phyloP scores from a whole-genome alignment of 2,329 filamentous ascomycete species.

The Alternaria arbusti region DNA sequence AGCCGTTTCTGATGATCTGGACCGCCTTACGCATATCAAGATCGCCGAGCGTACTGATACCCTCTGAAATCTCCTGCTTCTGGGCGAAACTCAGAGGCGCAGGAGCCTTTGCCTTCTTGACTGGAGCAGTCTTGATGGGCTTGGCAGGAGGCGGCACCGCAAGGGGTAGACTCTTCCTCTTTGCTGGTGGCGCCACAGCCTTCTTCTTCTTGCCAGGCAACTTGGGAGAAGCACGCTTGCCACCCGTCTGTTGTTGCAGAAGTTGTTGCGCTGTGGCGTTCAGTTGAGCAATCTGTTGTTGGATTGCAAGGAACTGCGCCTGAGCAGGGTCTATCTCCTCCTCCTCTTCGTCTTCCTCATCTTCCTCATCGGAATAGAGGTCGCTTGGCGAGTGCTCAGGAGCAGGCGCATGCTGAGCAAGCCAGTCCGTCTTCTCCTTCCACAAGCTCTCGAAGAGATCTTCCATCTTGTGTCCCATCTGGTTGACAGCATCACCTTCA shows the following conservation, averaged over 20 bases:
- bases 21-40: slow-evolving; percentile 81
- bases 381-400: slow-evolving; percentile 68
- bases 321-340: slow-evolving; percentile 56
- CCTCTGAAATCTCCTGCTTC: slow-evolving; percentile 88
- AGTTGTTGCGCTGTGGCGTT: slow-evolving; percentile 65
- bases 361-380: slow-evolving; percentile 63
- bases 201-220: slow-evolving; percentile 55
- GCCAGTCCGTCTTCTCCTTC: slow-evolving; percentile 79
- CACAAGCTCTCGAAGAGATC: slow-evolving; percentile 77
- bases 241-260: slow-evolving; percentile 39
- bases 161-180: slow-evolving; percentile 38
- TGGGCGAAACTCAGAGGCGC: slow-evolving; percentile 76
- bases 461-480: slow-evolving; percentile 74
- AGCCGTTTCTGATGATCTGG: slow-evolving; percentile 85
- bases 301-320: slow-evolving; percentile 58
- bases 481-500: slow-evolving; percentile 74
- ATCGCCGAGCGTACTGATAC: slow-evolving; percentile 80
- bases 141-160: slow-evolving; percentile 40
- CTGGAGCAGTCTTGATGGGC: slow-evolving; percentile 51
- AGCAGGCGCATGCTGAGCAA: slow-evolving; percentile 74
- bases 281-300: slow-evolving; percentile 74
- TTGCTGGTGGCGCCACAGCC: slow-evolving; percentile 21
- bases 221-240: slow-evolving; percentile 64
- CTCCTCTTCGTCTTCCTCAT: slow-evolving; percentile 73
- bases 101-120: slow-evolving; percentile 59